Evolutionary conservation across 768 basidiomycete genomes (phyloP).

Genomic region (Boletus sp.): DNA sequence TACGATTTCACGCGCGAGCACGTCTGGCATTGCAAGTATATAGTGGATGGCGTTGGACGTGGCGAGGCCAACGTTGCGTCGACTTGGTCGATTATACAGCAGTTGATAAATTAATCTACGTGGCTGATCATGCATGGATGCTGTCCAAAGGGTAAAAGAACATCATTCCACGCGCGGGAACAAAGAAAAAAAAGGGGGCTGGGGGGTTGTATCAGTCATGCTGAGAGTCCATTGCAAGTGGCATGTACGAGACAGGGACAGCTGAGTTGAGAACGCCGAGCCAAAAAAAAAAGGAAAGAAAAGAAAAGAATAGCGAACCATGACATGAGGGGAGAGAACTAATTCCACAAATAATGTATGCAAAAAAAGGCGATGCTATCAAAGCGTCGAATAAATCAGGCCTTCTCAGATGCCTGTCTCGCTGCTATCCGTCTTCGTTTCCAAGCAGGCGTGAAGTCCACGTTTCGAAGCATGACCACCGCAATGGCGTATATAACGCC

Average conservation of each 20-base stretch:
- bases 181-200: background rate
- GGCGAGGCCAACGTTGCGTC: background rate
- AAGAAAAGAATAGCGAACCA: background rate
- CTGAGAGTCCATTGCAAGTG: conserved; percentile 14
- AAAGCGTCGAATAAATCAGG: conserved; percentile 17
- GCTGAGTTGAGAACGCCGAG: background rate
- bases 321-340: conserved; percentile 1
- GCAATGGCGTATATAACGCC: conserved; percentile 32
- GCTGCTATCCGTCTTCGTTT: conserved; percentile 31
- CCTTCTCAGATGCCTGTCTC: conserved; percentile 20
- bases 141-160: background rate
- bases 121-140: conserved; percentile 7
- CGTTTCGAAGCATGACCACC: conserved; percentile 31
- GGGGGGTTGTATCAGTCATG: conserved; percentile 1
- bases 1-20: background rate
- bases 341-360: conserved; percentile 22
- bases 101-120: conserved; percentile 22
- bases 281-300: background rate
- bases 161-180: background rate
- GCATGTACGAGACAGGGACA: background rate
- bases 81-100: background rate
- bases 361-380: conserved; percentile 17
- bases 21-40: background rate
- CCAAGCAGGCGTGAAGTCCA: conserved; percentile 35
- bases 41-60: background rate